A percentile compares a stretch with the other conserved stretches of the same genome.
These are phyloP conservation scores for Penicillium cinerascens DNA, from an alignment of 495 filamentous ascomycete genomes.

Conservation along the genomic window DNA sequence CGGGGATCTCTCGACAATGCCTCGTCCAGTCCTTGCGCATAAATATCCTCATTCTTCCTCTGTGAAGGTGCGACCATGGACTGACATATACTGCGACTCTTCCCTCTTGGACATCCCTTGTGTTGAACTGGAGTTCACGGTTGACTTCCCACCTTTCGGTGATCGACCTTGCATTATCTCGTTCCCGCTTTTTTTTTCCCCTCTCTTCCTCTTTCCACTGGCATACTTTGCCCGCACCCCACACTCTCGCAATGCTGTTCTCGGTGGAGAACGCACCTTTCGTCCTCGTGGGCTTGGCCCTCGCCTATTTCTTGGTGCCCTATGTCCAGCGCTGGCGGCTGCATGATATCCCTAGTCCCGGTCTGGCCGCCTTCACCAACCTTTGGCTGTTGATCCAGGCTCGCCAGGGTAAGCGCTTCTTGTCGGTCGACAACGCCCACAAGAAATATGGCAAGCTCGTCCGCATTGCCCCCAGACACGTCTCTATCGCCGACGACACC, in stretches of 20 bases:
- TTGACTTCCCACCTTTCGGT: neutral
- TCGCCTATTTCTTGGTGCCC: slow-evolving; percentile 63
- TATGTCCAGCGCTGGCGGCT: slow-evolving; percentile 66
- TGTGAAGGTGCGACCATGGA: slow-evolving; percentile 1
- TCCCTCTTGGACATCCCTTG: neutral
- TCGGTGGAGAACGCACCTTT: slow-evolving; percentile 57
- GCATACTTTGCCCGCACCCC: neutral
- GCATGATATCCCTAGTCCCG: slow-evolving; percentile 63
- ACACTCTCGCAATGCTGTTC: slow-evolving; percentile 32
- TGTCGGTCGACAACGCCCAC: slow-evolving; percentile 67
- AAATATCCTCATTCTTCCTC: slow-evolving; percentile 6
- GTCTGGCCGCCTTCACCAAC: slow-evolving; percentile 66
- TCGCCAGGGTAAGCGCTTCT: slow-evolving; percentile 64
- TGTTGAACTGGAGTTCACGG: neutral
- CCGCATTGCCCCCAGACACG: slow-evolving; percentile 56
- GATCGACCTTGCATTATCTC: slow-evolving; percentile 4
- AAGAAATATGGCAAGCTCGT: slow-evolving; percentile 64
- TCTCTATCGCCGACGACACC: slow-evolving; percentile 56
- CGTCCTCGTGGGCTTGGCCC: slow-evolving; percentile 47
- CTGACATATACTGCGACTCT: neutral
- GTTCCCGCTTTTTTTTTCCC: neutral
- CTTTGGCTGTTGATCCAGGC: slow-evolving; percentile 72
- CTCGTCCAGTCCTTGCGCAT: neutral
- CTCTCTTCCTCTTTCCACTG: neutral
- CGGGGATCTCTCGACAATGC: slow-evolving; percentile 21